Evolutionary conservation across 2,329 filamentous ascomycete species (phyloP), one percentile per base, ranked within the genome.

Genomic region (Diaporthe vexans): DNA sequence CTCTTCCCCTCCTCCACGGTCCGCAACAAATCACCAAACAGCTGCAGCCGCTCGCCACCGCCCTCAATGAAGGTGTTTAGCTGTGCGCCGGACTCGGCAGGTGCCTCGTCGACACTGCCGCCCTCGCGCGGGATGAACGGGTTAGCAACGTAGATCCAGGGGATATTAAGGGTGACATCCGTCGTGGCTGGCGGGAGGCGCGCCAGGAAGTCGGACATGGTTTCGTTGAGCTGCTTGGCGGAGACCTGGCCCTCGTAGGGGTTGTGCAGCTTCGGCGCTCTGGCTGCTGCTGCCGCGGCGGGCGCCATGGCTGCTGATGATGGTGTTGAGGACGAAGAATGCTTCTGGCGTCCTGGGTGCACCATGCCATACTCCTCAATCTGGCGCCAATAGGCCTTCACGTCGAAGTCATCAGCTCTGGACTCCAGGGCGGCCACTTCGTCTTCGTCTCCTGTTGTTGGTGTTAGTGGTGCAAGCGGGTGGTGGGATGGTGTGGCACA

Each of bases 131-230:
- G 79, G 75, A 85, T 85, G 78, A 88, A 88, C 0, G 92, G 93
- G 80, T 94, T 94, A 70, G 88, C 88, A 56, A 94, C 89, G 85
- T 89, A 95, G 63, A 97, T 94, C 93, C 94, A 97, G 0, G 88
- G 88, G 3, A 88, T 86, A 0, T 83, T 77, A 0, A 79, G 79
- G 1, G 81, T 82, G 4, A 83, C 81, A 3, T 85, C 82, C 1
- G 91, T 94, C 1, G 88, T 92, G 4, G 88, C 87, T 0, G 94
- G 94, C 0, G 93, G 92, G 0, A 95, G 85, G 11, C 94, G 91
- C 11, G 83, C 75, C 2, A 97, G 82, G 78, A 97, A 97, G 0
- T 75, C 77, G 15, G 77, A 74, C 13, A 81, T 74, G 51, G 77
- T 76, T 69, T 82, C 80, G 11, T 57, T 77, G 13, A 80, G 76